Evolutionary conservation across 2,329 filamentous ascomycete genomes (phyloP), one percentile per base, ranked within the genome.

Genomic region (Epichloe festucae): DNA sequence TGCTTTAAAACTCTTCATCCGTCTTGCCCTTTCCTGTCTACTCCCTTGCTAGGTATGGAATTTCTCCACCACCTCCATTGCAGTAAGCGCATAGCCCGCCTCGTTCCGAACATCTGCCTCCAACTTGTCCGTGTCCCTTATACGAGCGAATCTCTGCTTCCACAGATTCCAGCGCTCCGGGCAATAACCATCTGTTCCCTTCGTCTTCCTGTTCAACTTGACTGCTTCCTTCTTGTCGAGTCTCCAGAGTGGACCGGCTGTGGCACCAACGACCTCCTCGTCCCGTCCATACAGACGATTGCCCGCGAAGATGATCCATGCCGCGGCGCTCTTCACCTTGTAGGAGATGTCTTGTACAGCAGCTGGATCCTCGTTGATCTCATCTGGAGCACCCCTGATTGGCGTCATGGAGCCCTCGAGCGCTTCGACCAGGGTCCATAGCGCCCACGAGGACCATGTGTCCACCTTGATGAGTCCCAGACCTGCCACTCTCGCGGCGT

Each of bases 231-330:
- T 55, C 57, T 59, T 60, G 5, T 41, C 21, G 2, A 57, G 49
- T 23, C 40, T 52, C 57, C 56, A 60, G 1, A 58, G 44, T 21
- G 56, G 59, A 1, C 58, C 57, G 1, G 56, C 56, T 15, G 50
- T 55, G 14, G 56, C 55, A 0, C 52, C 54, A 1, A 42, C 19
- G 7, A 58, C 40, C 21, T 50, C 54, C 43, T 57, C 53, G 23
- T 55, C 54, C 2, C 54, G 53, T n/a, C 55, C 52, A 17, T 55
- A 51, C 21, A 58, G 27, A 1, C 51, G 15, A 34, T 52, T 44
- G 4, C 53, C 54, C 1, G 54, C 48, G 11, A 54, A 42, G 2
- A 46, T 34, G 12, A 57, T 43, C 57, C 55, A 57, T 0, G 50
- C 36, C 1, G 52, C 48, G 0, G 55, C 50, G 19, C n/a, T 51